Evolutionary conservation across 2,329 filamentous ascomycete species (phyloP).

Genomic region (Anisogramma anomala): DNA sequence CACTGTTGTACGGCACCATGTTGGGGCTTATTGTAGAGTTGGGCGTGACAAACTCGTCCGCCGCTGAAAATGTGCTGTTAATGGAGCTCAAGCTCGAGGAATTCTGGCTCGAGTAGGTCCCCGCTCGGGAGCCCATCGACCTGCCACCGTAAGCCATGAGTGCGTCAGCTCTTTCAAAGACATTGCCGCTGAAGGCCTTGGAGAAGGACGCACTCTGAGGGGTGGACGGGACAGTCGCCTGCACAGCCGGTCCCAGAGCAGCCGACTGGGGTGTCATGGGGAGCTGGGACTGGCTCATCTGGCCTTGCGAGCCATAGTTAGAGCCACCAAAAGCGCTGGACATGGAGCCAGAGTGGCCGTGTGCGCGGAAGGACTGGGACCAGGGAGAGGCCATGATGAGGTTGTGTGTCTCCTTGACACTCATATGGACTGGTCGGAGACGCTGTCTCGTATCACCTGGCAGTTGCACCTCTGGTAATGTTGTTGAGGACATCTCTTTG

Average conservation of each 20-base stretch:
- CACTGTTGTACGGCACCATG: slow-evolving; percentile 3
- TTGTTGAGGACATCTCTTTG: slow-evolving; percentile 31
- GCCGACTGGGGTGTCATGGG: slow-evolving; percentile 85
- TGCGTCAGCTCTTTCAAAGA: slow-evolving; percentile 50
- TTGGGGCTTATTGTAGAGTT: slow-evolving; percentile 21
- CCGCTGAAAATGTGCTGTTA: slow-evolving; percentile 19
- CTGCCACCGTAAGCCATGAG: slow-evolving; percentile 47
- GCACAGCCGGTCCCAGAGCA: slow-evolving; percentile 77
- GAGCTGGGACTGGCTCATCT: slow-evolving; percentile 25
- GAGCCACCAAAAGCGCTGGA: slow-evolving; percentile 21
- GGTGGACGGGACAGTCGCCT: slow-evolving; percentile 73
- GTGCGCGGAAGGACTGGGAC: slow-evolving; percentile 30
- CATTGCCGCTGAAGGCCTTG: slow-evolving; percentile 42
- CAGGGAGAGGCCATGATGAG: slow-evolving; percentile 54
- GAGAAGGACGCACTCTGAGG: slow-evolving; percentile 48
- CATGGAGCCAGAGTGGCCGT: slow-evolving; percentile 25
- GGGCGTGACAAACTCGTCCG: slow-evolving; percentile 21
- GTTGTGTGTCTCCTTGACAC: slow-evolving; percentile 67
- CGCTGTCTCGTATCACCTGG: slow-evolving; percentile 59
- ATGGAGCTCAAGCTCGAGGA: slow-evolving; percentile 39
- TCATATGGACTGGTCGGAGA: slow-evolving; percentile 70
- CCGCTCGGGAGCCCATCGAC: slow-evolving; percentile 39
- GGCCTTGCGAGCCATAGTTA: slow-evolving; percentile 14
- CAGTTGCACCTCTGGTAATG: slow-evolving; percentile 39
- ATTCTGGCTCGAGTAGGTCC: slow-evolving; percentile 51